Percentiles rank a stretch among this genome's conserved stretches.
phyloP scores from a whole-genome alignment of 176 grass and related monocot genomes.

The Guadua angustifolia region DNA sequence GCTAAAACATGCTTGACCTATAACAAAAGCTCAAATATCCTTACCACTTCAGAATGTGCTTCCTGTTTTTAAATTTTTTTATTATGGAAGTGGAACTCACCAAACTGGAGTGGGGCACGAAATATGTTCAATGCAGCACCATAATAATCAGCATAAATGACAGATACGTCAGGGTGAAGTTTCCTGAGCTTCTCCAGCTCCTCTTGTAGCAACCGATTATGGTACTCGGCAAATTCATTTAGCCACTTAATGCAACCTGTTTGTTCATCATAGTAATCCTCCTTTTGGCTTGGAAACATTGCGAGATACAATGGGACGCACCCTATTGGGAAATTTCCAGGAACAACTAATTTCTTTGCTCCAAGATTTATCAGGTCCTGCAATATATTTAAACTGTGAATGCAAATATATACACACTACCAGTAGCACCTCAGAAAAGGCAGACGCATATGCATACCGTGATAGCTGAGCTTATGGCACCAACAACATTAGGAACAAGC shows the following conservation, averaged over 20 bases:
- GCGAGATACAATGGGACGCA: conserved; percentile 80
- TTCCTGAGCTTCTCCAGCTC: conserved; percentile 60
- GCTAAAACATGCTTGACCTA: background rate
- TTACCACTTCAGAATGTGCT: background rate
- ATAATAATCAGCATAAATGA: conserved; percentile 93
- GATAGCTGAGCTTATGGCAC: conserved; percentile 61
- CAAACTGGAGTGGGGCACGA: conserved; percentile 70
- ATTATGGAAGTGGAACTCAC: conserved; percentile 52
- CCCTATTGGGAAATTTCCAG: conserved; percentile 85
- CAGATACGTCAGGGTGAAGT: conserved; percentile 64
- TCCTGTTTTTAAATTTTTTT: conserved; percentile 2
- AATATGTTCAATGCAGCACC: conserved; percentile 72
- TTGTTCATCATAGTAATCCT: conserved; percentile 73
- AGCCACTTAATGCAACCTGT: conserved; percentile 83
- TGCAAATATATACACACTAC: background rate
- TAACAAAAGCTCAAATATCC: background rate
- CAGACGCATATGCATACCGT: conserved; percentile 28
- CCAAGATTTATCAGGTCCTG: conserved; percentile 84
- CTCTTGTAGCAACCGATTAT: conserved; percentile 67
- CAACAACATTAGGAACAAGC: conserved; percentile 73
- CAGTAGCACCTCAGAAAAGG: conserved; percentile 27
- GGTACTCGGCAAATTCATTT: conserved; percentile 72
- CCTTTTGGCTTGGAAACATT: conserved; percentile 64
- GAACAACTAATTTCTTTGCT: conserved; percentile 83
- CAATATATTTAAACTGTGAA: conserved; percentile 38